Percentiles rank a stretch among this genome's conserved stretches.
Conservation (phyloP, 1,284 basidiomycete species). For the Athelia psychrophila region DNA sequence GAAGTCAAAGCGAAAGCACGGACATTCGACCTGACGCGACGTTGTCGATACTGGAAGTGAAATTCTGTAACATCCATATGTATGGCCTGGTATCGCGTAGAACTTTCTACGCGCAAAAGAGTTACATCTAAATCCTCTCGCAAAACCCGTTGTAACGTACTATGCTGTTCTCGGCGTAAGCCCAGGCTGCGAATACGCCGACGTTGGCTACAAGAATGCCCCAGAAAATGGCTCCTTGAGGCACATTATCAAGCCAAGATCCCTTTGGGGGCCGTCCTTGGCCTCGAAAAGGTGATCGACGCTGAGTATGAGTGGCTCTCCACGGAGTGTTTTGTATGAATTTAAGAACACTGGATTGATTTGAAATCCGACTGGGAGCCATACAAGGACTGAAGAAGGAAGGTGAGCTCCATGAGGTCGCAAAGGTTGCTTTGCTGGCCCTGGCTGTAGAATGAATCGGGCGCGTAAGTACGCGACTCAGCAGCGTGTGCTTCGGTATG, state of each 20-base stretch:
- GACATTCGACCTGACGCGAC: slow-evolving; percentile 69
- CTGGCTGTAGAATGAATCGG: no score
- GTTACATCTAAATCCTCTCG: background rate
- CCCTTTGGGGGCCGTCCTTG: background rate
- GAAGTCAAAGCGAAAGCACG: slow-evolving; percentile 18
- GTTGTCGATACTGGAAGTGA: slow-evolving; percentile 63
- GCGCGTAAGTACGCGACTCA: no score
- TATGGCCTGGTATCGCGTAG: background rate
- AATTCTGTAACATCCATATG: slow-evolving; percentile 52
- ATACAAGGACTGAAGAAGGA: no score
- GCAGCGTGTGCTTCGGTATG: no score
- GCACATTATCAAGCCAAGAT: slow-evolving; percentile 34
- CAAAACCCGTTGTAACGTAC: slow-evolving; percentile 27
- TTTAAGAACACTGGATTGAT: background rate
- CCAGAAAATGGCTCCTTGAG: slow-evolving; percentile 36
- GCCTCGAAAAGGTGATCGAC: background rate
- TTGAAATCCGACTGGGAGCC: background rate
- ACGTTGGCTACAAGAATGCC: slow-evolving; percentile 45
- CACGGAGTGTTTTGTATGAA: background rate
- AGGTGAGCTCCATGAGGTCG: no score
- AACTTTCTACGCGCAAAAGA: background rate
- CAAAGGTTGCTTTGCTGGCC: no score
- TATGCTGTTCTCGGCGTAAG: slow-evolving; percentile 30
- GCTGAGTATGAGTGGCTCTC: background rate
- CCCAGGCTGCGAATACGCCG: slow-evolving; percentile 41